phyloP scores from a whole-genome alignment of 345 rosid genomes.

The Brassica incana region DNA sequence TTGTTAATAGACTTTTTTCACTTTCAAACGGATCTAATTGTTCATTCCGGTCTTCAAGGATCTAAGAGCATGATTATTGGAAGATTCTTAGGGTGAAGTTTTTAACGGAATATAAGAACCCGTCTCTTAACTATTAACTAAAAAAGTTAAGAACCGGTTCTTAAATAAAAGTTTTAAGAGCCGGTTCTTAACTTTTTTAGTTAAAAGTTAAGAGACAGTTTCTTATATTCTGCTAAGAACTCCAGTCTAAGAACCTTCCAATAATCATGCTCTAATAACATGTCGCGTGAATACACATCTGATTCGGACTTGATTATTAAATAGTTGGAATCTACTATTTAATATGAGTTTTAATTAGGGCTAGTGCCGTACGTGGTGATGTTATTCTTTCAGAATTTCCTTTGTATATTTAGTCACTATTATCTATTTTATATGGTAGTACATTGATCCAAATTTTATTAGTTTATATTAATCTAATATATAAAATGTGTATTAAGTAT shows the following conservation, averaged over 20 bases:
- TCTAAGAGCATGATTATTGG: not conserved
- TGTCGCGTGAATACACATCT: conserved; percentile 25
- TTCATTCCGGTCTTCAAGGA: conserved; percentile 1
- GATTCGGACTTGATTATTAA: conserved; percentile 5
- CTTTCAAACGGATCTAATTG: conserved; percentile 15
- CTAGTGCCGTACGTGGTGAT: not conserved
- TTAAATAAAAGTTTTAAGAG: no score
- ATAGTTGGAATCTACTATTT: conserved; percentile 3
- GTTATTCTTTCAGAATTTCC: not conserved
- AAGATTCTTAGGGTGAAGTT: no score
- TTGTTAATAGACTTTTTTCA: conserved; percentile 15
- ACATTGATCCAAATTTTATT: not conserved
- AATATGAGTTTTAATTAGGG: not conserved
- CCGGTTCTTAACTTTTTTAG: no score
- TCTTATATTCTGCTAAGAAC: no score
- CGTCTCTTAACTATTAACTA: no score
- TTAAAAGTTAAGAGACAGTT: no score
- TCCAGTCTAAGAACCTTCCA: no score
- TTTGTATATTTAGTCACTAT: not conserved
- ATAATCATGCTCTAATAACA: not conserved
- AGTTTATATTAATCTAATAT: no score
- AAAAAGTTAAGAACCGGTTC: no score
- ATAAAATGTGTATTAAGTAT: not conserved
- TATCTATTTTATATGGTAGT: not conserved
- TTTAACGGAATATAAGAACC: no score